Percentiles rank a stretch among this genome's conserved stretches.
phyloP scores from a whole-genome alignment of 2,329 filamentous ascomycete species.

The Erysiphe neolycopersici region DNA sequence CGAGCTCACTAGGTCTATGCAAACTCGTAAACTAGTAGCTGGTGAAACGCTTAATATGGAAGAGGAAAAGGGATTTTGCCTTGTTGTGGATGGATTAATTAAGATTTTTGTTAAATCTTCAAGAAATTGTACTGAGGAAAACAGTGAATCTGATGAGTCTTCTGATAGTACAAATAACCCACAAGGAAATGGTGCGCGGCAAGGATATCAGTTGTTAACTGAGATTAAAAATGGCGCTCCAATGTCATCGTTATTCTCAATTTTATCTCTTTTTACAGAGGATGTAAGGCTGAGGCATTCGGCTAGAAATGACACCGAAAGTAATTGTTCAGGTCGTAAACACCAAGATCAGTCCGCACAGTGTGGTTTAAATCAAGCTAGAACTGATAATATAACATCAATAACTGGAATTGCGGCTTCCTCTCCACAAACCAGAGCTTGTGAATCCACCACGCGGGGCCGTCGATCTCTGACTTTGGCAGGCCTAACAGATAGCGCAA shows the following conservation, averaged over 20 bases:
- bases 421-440: conserved; percentile 4
- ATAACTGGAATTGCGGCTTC: conserved; percentile 12
- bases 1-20: conserved; percentile 92
- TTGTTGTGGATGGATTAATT: conserved; percentile 86
- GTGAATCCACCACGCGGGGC: conserved; percentile 27
- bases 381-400: conserved; percentile 9
- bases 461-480: conserved; percentile 9
- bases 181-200: conserved; percentile 31
- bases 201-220: conserved; percentile 81
- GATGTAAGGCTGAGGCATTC: conserved; percentile 57
- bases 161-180: conserved; percentile 40
- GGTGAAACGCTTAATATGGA: conserved; percentile 87
- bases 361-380: conserved; percentile 5
- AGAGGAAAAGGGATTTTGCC: conserved; percentile 92
- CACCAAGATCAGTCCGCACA: conserved; percentile 3
- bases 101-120: conserved; percentile 96
- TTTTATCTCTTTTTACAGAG: conserved; percentile 89
- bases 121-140: conserved; percentile 21
- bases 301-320: conserved; percentile 22
- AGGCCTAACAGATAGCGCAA: conserved; percentile 13
- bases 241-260: conserved; percentile 95
- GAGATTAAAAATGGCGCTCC: conserved; percentile 95
- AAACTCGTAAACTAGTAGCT: conserved; percentile 84
- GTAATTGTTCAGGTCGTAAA: not conserved
- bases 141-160: conserved; percentile 19